Percentiles rank a stretch among this genome's conserved stretches.
Conservation (phyloP, 352 stramenopile genomes). For the Phytophthora crassamura region DNA sequence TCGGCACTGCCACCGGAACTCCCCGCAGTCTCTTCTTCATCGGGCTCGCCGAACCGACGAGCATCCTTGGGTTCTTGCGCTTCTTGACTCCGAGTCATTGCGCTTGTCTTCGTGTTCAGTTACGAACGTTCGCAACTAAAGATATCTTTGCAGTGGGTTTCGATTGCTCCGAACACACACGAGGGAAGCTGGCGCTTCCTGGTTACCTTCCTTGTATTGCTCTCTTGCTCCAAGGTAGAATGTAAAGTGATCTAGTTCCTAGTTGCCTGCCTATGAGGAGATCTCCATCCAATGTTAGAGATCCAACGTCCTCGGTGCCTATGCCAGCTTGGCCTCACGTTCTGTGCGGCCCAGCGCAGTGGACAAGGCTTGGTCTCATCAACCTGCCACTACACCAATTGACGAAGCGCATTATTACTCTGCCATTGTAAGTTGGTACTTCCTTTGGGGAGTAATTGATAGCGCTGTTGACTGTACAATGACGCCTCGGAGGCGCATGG, state of each 20-base stretch:
- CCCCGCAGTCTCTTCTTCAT: neutral
- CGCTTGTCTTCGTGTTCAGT: slow-evolving; percentile 17
- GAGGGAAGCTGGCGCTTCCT: slow-evolving; percentile 21
- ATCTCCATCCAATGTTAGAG: no score
- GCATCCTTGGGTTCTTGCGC: slow-evolving; percentile 2
- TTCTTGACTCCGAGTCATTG: neutral
- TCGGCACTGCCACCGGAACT: neutral
- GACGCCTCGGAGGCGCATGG: no score
- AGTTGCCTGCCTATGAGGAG: no score
- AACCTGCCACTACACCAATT: slow-evolving; percentile 16
- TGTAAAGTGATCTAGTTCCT: slow-evolving; percentile 2
- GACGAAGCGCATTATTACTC: no score
- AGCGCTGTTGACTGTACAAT: neutral
- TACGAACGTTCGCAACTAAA: slow-evolving; percentile 27
- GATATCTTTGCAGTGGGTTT: slow-evolving; percentile 27
- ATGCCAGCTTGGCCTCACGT: slow-evolving; percentile 11
- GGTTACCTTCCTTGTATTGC: slow-evolving; percentile 12
- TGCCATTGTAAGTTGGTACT: neutral
- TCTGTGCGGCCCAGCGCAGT: slow-evolving; percentile 9
- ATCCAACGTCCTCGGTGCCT: neutral
- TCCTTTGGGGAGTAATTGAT: neutral
- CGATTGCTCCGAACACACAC: slow-evolving; percentile 14
- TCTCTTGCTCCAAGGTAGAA: slow-evolving; percentile 11
- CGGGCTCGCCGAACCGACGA: neutral
- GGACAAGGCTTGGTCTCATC: slow-evolving; percentile 6